These are phyloP conservation scores for Entomortierella beljakovae DNA, from an alignment of 192 early-diverging fungal species.

Conservation along the genomic window DNA sequence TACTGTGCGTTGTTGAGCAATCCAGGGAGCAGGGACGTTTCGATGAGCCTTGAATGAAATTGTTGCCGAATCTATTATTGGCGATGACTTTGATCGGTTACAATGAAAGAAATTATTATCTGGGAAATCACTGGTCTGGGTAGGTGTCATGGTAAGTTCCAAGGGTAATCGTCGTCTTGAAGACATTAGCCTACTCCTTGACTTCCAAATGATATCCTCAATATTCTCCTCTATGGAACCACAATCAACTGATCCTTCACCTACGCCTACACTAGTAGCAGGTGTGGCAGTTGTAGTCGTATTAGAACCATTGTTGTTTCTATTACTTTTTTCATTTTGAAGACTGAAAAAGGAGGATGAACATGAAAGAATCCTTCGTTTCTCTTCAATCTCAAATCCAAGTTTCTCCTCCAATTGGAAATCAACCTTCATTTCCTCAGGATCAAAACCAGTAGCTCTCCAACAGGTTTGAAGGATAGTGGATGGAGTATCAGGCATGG, in stretches of 20 bases:
- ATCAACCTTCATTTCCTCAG: constrained; percentile 8
- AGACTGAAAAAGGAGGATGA: no score
- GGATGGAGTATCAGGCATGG: no score
- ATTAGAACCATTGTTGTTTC: neutral
- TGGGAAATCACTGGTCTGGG: neutral
- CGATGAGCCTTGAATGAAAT: constrained; percentile 39
- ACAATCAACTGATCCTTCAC: neutral
- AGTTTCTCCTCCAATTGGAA: constrained; percentile 38
- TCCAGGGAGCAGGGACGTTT: constrained; percentile 25
- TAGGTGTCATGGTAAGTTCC: neutral
- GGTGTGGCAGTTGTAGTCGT: neutral
- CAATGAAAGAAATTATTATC: constrained; percentile 44
- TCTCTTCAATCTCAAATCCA: constrained; percentile 23
- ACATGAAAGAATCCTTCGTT: no score
- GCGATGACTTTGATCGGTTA: neutral
- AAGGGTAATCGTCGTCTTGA: neutral
- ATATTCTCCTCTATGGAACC: constrained; percentile 8
- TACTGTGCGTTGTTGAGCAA: neutral
- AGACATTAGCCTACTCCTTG: neutral
- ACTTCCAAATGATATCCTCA: constrained; percentile 29
- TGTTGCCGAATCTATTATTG: constrained; percentile 15
- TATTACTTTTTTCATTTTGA: no score
- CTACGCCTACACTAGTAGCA: neutral
- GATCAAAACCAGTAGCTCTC: constrained; percentile 27
- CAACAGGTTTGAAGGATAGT: constrained; percentile 10